Evolutionary conservation across 768 basidiomycete genomes (phyloP), one percentile per base, ranked within the genome.

Genomic region (Lactarius evosmus): DNA sequence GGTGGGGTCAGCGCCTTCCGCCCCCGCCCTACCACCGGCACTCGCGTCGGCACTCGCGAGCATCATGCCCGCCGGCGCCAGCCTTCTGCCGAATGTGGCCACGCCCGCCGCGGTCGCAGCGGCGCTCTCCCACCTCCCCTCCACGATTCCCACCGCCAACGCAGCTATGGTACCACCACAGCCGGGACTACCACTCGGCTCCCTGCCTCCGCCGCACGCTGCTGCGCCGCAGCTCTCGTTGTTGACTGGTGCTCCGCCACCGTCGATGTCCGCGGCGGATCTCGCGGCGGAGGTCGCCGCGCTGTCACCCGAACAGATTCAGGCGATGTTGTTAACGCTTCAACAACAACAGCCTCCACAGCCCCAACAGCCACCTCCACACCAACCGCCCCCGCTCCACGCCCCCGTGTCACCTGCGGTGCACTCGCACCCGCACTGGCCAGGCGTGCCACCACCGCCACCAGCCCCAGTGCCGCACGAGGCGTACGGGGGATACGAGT

Each of bases 241-340:
- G 11, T 9, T 44, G n/a, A n/a, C n/a, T 2, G 41, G 41, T 9
- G 41, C 44, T 12, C 44, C 44, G 34, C 73, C 32, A 2, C 36
- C 30, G 16, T 30, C 55, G 5, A 78, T 38, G 75, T 80, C 64
- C 76, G 82, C 22, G 2, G 75, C 81, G 16, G 80, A 82, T 19
- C 80, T 93, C 41, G 85, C 86, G 8, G 83, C 86, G 6, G 86
- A 90, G 69, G 83, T 91, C 7, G 86, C 89, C 7, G 79, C 85
- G 38, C 80, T 92, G 17, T 89, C 88, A 2, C 88, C 88, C 0
- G 89, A 89, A 55, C 90, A 91, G 71, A 84, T 92, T 40, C 85
- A 88, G 65, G 74, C 81, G 54, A 83, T 91, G 74, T 75, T 91
- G 14, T 80, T 82, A 38, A 80, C 86, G 0, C 77, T 92, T 4